Percentiles rank a stretch among this genome's conserved stretches.
phyloP scores from a whole-genome alignment of 805 yeast species.

The Ogataea dorogensis region DNA sequence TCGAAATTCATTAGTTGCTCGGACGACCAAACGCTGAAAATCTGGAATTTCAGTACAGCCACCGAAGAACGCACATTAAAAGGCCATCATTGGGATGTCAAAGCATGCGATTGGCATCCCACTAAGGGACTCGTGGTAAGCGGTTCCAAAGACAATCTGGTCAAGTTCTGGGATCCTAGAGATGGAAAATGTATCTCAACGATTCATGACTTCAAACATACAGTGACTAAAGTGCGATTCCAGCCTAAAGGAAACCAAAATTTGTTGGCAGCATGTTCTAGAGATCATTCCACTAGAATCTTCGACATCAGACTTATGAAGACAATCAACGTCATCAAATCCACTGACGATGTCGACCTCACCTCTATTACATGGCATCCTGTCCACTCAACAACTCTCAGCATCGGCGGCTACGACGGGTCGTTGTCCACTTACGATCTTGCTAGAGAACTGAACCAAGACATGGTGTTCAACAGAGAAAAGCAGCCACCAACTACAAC shows the following conservation, averaged over 20 bases:
- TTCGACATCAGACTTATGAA: slow-evolving; percentile 87
- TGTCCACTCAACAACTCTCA: slow-evolving; percentile 69
- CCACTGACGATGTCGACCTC: slow-evolving; percentile 73
- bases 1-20: slow-evolving; percentile 90
- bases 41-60: slow-evolving; percentile 93
- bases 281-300: slow-evolving; percentile 84
- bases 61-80: slow-evolving; percentile 73
- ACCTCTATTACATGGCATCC: slow-evolving; percentile 94
- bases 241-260: slow-evolving; percentile 69
- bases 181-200: slow-evolving; percentile 71
- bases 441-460: slow-evolving; percentile 48
- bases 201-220: slow-evolving; percentile 88
- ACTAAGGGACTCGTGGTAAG: slow-evolving; percentile 79
- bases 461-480: slow-evolving; percentile 17
- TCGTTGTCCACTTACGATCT: slow-evolving; percentile 73
- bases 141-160: slow-evolving; percentile 93
- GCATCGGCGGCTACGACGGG: slow-evolving; percentile 90
- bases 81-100: slow-evolving; percentile 99
- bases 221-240: slow-evolving; percentile 81
- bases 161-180: slow-evolving; percentile 96
- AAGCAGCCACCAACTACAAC: slow-evolving; percentile 26
- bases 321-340: slow-evolving; percentile 68
- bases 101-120: slow-evolving; percentile 97
- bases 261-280: slow-evolving; percentile 78
- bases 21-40: slow-evolving; percentile 86